Base-by-base conservation (phyloP, 2,329 filamentous ascomycete genomes). In the Talaromyces sp. region DNA sequence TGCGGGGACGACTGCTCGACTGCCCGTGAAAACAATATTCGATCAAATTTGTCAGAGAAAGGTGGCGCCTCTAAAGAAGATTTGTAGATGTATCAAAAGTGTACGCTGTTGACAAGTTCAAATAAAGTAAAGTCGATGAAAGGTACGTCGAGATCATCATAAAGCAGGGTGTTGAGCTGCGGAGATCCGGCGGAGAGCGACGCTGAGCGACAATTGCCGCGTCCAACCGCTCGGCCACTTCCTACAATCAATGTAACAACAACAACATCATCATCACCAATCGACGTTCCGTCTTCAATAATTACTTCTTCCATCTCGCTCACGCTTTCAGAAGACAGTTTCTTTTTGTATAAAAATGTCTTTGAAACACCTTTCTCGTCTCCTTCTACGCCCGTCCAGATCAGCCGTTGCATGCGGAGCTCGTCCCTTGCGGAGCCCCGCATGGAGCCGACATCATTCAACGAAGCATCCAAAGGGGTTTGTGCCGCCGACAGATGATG, bases 401-500 rank as follows among this genome's bases (percentile, higher is more conserved):
- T 34, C 54, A 13, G 29, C 38, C 36, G 58, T 45, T 29, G 3
- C 58, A 15, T 27, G 51, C 58, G 59, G 64, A 65, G 64, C 58
- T 53, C 43, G 29, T 58, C 31, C 60, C 49, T 58, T 63, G 51
- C 36, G 58, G 34, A 43, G 59, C 64, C 53, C 64, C 53, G 59
- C 60, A 47, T 59, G 56, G 54, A 63, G 34, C 29, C 64, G 64
- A 13, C 31, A 25, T 34, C 64, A 64, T 54, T 67, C 65, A 25
- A 67, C 65, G 3, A 91, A 91, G 75, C 89, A 91, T 73, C 88
- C 89, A 3, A 81, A 82, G 63, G 84, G 84, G 70, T 91, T 91
- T 75, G 79, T 79, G 3, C 83, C 88, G 11, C 93, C 93, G 0
- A 84, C 89, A 0, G 81, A 86, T 53, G 84, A 88, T 65, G 93